Evolutionary conservation across 2,329 filamentous ascomycete genomes (phyloP), one percentile per base, ranked within the genome.

Genomic region (Alternaria sp.): DNA sequence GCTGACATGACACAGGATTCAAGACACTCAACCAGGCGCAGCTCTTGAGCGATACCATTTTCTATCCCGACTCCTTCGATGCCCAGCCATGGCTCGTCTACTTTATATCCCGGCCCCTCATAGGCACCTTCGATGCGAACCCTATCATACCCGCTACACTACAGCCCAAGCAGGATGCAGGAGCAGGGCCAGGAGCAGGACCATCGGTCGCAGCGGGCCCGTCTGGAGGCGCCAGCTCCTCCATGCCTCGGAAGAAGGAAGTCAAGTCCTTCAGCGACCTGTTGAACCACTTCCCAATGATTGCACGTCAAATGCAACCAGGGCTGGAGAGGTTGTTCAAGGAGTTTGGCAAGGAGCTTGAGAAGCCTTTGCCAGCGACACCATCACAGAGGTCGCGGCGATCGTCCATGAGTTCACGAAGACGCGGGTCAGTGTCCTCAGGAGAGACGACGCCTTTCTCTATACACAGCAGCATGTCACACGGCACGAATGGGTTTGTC

Each of bases 81-180:
- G 90, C 92, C 14, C 90, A 93, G 69, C 92, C 94, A 85, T 99
- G 95, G 93, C 88, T 99, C 43, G 86, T 99, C 61, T 98, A 98
- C 85, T 97, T 94, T 79, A 96, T 99, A 64, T 95, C 94, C 26
- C 89, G 88, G 52, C 95, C 95, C 2, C 82, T 99, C 52, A 87
- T 97, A 20, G 95, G 95, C 24, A 86, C 87, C 1, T 94, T 90
- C 83, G 93, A 97, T 72, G 87, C 93, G 51, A 85, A 88, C 52
- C 89, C 88, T 65, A 89, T 94, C 51, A 79, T 86, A 5, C 89
- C 90, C 3, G 93, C 93, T 2, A 65, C 69, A 3, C 32, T 75
- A 18, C 64, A 67, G 20, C 56, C 55, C 66, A 76, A 53, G 67
- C 65, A 54, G 5, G 52, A 70, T 55, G 63, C 46, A 36, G 60